Base-by-base conservation (phyloP, 129 eudicot species). In the Chrysanthemum makinoi region DNA sequence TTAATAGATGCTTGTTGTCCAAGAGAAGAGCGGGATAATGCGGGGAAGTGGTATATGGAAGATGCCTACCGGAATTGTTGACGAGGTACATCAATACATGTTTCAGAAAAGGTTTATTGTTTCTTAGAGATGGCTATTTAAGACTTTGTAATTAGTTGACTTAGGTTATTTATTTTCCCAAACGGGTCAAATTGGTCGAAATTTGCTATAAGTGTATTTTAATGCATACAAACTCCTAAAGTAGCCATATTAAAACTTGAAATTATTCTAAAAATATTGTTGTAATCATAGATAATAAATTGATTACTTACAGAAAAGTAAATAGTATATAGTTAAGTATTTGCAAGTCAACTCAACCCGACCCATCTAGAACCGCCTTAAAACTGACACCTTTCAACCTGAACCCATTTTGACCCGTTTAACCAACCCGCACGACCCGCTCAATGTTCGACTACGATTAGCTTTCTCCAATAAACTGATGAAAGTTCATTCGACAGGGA, bases 1-100 rank as follows among this genome's bases (percentile, higher is more conserved):
- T 46, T 62, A 61, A 7, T 62, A 91, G 97, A 58, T 91, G 84
- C 97, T 91, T 49, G 94, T 88, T 68, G 97, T 91, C 59, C 90
- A 82, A 75, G 97, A 91, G 83, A 91, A 88, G 80, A 72, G 67
- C 46, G 97, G 96, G 26, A 57, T 7, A 35, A 47, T 84, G 47
- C 66, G 60, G 52, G 96, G 91, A 68, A 60, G 12, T 13, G 66
- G 66, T 61, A 61, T 88, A 17, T 91, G 97, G 96, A 91, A 91
- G 81, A 79, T 91, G 63, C 87, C 96, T 68, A 91, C 97, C 3
- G 96, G 97, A 73, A 76, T 79, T 64, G 58, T 86, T 59, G 85
- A 84, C 11, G 79, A 84, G 97, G 97, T 91, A 61, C 77, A 39
- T 7, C 10, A 39, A 39, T 39, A 39, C 46, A 57, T 51, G 39